Evolutionary conservation across 2,329 filamentous ascomycete species (phyloP).

Genomic region (Hypoxylon sp.): DNA sequence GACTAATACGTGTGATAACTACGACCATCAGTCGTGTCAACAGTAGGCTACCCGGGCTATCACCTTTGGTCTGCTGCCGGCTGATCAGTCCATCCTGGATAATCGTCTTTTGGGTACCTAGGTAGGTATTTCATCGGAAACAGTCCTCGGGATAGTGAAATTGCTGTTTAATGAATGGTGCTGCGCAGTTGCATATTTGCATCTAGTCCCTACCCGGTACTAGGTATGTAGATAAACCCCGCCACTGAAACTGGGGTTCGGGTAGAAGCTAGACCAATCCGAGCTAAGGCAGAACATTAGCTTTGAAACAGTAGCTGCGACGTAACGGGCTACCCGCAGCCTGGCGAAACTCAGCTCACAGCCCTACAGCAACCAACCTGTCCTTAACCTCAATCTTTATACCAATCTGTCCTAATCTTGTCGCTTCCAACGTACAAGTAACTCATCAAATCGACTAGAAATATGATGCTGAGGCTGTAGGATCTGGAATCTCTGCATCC

Average conservation of each 20-base stretch:
- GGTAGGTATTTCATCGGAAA: too few relatives aligned
- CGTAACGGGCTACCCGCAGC: conserved; percentile 28
- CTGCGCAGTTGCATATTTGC: too few relatives aligned
- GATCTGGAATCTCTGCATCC: conserved; percentile 25
- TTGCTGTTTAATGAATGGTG: too few relatives aligned
- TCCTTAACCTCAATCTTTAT: neutral
- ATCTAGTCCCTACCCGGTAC: too few relatives aligned
- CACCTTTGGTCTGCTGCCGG: too few relatives aligned
- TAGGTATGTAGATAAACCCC: too few relatives aligned
- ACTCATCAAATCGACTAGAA: conserved; percentile 5
- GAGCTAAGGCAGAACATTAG: conserved; percentile 9
- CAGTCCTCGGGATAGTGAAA: too few relatives aligned
- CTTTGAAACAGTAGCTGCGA: conserved; percentile 42
- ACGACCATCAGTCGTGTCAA: too few relatives aligned
- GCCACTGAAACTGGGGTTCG: conserved; percentile 1
- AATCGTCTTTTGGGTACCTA: too few relatives aligned
- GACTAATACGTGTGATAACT: too few relatives aligned
- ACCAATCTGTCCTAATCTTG: neutral
- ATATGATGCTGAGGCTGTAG: conserved; percentile 18
- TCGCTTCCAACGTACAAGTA: neutral
- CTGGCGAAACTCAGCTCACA: conserved; percentile 5
- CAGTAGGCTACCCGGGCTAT: too few relatives aligned
- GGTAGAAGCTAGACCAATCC: conserved; percentile 9
- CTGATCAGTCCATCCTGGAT: too few relatives aligned
- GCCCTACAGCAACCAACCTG: neutral